Evolutionary conservation across 805 yeast genomes (phyloP), one percentile per base, ranked within the genome.

Genomic region (Starmerella bacillaris): DNA sequence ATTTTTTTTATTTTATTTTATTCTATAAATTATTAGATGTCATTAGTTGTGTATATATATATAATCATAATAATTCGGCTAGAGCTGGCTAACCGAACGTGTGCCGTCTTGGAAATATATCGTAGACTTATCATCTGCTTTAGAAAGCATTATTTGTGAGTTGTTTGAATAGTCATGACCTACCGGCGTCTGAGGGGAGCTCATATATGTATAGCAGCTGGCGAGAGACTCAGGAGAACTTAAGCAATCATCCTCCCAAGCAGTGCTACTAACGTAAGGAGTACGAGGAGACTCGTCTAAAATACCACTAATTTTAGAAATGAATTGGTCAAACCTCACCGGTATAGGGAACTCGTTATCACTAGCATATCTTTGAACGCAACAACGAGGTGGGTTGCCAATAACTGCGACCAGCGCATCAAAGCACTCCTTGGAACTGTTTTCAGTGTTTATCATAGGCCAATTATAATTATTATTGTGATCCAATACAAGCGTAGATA

Each of bases 401-500:
- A 42, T 37, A 17, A 45, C 28, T 5, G 48, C 39, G 34, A 45
- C 49, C 36, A 48, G 43, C 38, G 47, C 43, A 24, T 48, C 49
- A 33, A 46, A 48, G 35, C 50, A 46, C 14, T 43, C 47, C 22
- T 36, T 31, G 7, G 37, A n/a, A 24, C 38, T 37, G 24, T 42
- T 38, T 11, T 22, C 29, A 5, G 45, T 40, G 24, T 26, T 35
- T 7, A 42, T 38, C 5, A 37, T 30, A 6, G 43, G 44, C 37
- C 47, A 45, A 2, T 33, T 24, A 8, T 38, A 41, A 14, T 37
- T 33, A 14, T 45, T 43, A 3, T 37, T 31, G 2, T 43, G 37
- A 32, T 46, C 50, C 24, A 44, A 31, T 18, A 50, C 41, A 12
- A 40, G 35, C 18, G 46, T 45, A n/a, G 61, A 50, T 15, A 60